Conservation (phyloP, 805 yeast genomes). For the Candida loeiensis region DNA sequence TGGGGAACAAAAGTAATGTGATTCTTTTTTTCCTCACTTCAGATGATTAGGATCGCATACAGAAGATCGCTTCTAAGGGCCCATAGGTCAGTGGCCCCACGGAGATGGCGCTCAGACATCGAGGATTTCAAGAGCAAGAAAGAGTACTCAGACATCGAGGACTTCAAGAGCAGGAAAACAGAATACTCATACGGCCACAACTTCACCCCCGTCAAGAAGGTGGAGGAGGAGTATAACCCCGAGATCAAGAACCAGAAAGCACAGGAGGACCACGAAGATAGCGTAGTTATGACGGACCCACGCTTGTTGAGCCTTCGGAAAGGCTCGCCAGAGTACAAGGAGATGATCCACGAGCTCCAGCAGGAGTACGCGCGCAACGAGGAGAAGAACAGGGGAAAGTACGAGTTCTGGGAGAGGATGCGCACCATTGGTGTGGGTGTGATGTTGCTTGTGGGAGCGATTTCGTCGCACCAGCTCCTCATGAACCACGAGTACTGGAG, state of each 20-base stretch:
- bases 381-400: constrained; percentile 24
- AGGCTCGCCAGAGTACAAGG: constrained; percentile 37
- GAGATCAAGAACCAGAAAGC: not conserved
- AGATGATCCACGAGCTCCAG: constrained; percentile 26
- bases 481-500: constrained; percentile 43
- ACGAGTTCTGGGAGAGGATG: constrained; percentile 41
- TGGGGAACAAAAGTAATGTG: constrained; percentile 4
- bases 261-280: constrained; percentile 11
- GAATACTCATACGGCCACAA: constrained; percentile 25
- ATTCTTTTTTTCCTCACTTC: not conserved
- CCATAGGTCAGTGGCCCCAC: not conserved
- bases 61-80: no score
- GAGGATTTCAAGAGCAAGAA: constrained; percentile 36
- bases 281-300: constrained; percentile 30
- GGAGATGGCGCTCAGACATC: constrained; percentile 15
- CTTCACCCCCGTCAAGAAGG: constrained; percentile 17
- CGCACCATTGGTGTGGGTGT: constrained; percentile 46
- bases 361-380: constrained; percentile 25
- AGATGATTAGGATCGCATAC: no score
- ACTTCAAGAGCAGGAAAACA: constrained; percentile 35
- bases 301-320: constrained; percentile 23
- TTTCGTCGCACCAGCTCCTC: constrained; percentile 40
- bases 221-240: constrained; percentile 11
- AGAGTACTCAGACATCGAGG: constrained; percentile 24
- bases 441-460: constrained; percentile 32